These are phyloP conservation scores for Datisca glomerata DNA, from an alignment of 306 rosid genomes.

Conservation along the genomic window DNA sequence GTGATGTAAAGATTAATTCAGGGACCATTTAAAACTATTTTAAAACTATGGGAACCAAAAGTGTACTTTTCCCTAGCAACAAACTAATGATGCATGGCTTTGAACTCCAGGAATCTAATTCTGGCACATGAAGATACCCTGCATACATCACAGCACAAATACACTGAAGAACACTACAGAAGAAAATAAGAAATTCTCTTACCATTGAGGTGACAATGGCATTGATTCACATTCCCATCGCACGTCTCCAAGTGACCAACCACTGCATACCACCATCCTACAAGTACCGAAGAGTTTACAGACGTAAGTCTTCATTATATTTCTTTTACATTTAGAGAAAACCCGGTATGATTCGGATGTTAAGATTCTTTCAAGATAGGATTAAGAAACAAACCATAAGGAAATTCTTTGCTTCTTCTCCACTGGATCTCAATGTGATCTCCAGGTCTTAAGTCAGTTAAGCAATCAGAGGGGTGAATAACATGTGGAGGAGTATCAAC, in stretches of 20 bases:
- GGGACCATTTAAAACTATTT: no score
- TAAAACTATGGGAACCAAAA: no score
- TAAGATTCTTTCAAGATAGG: background rate
- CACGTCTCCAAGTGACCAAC: constrained; percentile 66
- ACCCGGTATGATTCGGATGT: background rate
- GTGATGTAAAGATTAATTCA: no score
- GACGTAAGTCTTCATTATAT: no score
- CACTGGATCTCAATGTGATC: constrained; percentile 94
- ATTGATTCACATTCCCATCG: constrained; percentile 34
- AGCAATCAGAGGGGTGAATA: constrained; percentile 61
- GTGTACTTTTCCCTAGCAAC: no score
- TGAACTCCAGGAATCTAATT: no score
- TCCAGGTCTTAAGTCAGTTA: constrained; percentile 57
- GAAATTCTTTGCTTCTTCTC: constrained; percentile 81
- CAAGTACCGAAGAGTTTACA: no score
- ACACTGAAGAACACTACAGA: no score
- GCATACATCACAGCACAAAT: no score
- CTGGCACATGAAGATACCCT: no score
- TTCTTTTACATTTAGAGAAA: background rate
- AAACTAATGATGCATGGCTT: no score
- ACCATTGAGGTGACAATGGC: constrained; percentile 56
- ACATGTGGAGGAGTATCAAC: constrained; percentile 40
- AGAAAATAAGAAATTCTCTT: no score
- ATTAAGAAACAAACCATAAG: constrained; percentile 47
- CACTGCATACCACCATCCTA: constrained; percentile 97